Evolutionary conservation across 1,284 basidiomycete genomes (phyloP), one percentile per base, ranked within the genome.

Genomic region (Moesziomyces sp.): DNA sequence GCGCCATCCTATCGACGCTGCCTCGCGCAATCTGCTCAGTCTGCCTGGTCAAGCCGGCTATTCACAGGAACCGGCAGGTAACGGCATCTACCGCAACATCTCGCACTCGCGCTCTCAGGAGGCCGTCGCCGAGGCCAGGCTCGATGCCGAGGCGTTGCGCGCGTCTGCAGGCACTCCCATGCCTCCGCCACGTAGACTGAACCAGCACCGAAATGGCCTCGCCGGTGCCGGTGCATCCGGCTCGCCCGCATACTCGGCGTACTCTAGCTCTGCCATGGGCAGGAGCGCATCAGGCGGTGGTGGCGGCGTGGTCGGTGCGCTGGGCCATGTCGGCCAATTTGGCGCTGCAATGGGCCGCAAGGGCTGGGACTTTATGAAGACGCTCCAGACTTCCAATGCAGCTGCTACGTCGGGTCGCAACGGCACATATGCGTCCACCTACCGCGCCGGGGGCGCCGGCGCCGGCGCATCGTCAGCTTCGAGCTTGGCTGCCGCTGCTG

Each of bases 321-420:
- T 75, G 6, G 77, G 76, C 2, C 69, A 72, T 21, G 68, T 78
- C 7, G 76, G 77, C 5, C 67, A 74, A 35, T 44, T 79, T 3
- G 76, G 76, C 10, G 76, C 66, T 18, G 76, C 76, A 8, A 74
- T 79, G 47, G 76, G 77, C 18, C 59, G 64, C n/a, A 64, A 49
- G 44, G 77, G 77, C 0, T 79, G 75, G 77, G 77, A 76, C 46
- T 73, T 79, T 50, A 57, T 79, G 46, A 76, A 70, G 28, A 74
- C 61, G 28, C 48, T 71, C 28, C 65, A 70, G 19, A 56, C 19
- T 13, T 56, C 58, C n/a, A 60, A 56, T 35, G 24, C 16, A 35
- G 26, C 52, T 24, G 19, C 42, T 43, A 7, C 53, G 19, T 38
- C 52, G 24, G 47, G 43, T 11, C 46, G 52, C 24, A 28, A 46